Evolutionary conservation across 179 eudicot genomes (phyloP), one percentile per base, ranked within the genome.

Genomic region (Gypsophila paniculata): DNA sequence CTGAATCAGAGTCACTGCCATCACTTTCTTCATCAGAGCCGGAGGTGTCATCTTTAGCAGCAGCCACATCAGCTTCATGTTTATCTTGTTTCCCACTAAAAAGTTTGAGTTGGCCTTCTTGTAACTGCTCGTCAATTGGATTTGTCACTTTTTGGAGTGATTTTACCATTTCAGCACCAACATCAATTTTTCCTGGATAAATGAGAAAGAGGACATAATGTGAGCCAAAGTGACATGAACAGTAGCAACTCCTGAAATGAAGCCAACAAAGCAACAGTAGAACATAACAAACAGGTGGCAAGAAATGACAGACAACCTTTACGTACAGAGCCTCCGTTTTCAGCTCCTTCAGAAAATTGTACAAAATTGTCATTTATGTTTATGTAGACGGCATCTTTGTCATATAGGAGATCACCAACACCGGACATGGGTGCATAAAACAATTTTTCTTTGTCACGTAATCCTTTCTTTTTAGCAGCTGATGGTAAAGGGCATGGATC

Each of bases 381-480:
- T 70, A 92, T 87, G 78, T 92, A 92, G 48, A 94, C 87, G 74
- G 95, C 99, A 90, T 92, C 97, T 76, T 92, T 92, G 75, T 94
- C 99, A 83, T 90, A 88, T 9, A 92, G 71, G 8, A 94, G 95
- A 82, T 94, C 99, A 36, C 99, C 99, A 61, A 94, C 75, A 42
- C 99, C 97, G 72, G 97, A 92, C 99, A 94, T 90, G 74, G 97
- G 99, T 29, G 97, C 99, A 82, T 94, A 94, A 80, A 94, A 92
- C 17, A 94, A 84, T 77, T 86, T 91, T 65, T 94, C 99, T 72
- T 94, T 94, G 84, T 94, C 99, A 60, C 99, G 89, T 77, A 94
- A 70, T 67, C 99, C 99, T 83, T 94, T 94, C 87, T 91, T 94
- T 72, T 94, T 94, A 72, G 99, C 97, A 77, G 91, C 96, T 61